A percentile compares a stretch with the other conserved stretches of the same genome.
Conservation (phyloP, 2,329 filamentous ascomycete genomes). For the Diplodia intermedia region DNA sequence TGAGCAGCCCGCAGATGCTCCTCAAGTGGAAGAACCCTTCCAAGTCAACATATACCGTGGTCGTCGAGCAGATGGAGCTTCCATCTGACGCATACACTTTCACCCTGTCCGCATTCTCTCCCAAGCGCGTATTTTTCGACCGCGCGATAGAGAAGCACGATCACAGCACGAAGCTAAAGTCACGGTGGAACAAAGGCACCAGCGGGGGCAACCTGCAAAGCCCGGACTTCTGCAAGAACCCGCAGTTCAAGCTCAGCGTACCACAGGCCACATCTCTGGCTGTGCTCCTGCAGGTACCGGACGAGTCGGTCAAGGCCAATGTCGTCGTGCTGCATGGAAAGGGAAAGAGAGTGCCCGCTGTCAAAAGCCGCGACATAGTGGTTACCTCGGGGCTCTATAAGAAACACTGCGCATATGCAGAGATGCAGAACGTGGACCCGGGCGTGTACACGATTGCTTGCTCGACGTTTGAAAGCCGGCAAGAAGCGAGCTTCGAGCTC, state of each 20-base stretch:
- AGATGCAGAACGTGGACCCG: slow-evolving; percentile 65
- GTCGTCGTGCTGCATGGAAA: slow-evolving; percentile 82
- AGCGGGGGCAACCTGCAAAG: slow-evolving; percentile 85
- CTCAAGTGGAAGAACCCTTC: slow-evolving; percentile 72
- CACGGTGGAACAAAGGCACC: slow-evolving; percentile 77
- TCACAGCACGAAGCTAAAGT: slow-evolving; percentile 64
- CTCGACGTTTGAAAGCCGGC: slow-evolving; percentile 85
- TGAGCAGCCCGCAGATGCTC: slow-evolving; percentile 92
- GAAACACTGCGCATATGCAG: slow-evolving; percentile 75
- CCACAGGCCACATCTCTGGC: slow-evolving; percentile 66
- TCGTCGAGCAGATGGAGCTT: slow-evolving; percentile 80
- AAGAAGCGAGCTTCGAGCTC: slow-evolving; percentile 76
- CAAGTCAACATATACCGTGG: slow-evolving; percentile 64
- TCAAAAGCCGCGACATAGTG: slow-evolving; percentile 79
- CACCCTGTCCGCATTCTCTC: slow-evolving; percentile 82
- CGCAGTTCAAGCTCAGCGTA: slow-evolving; percentile 77
- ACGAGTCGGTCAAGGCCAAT: slow-evolving; percentile 76
- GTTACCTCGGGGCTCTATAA: slow-evolving; percentile 88
- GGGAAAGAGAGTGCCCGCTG: slow-evolving; percentile 72
- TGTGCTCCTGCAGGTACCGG: slow-evolving; percentile 74
- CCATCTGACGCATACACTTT: slow-evolving; percentile 79
- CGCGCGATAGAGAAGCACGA: slow-evolving; percentile 68
- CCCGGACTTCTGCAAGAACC: slow-evolving; percentile 80
- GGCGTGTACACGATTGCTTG: slow-evolving; percentile 88
- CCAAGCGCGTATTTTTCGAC: slow-evolving; percentile 64